Conservation (phyloP, 139 green algal genomes). For the Zygnema cylindricum region DNA sequence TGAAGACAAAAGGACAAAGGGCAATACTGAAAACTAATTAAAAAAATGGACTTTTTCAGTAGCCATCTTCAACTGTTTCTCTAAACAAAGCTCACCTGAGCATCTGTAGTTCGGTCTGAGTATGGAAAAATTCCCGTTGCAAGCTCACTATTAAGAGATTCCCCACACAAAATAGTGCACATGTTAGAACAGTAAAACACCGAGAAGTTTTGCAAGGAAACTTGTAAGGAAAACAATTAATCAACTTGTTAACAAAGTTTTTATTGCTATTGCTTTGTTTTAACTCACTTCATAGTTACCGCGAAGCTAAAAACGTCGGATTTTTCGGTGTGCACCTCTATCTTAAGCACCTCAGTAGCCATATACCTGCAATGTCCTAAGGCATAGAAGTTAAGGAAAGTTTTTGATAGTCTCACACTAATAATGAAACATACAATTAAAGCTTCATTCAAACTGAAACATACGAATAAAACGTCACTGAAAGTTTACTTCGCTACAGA, state of each 20-base stretch:
- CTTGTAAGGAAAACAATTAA: too few relatives aligned
- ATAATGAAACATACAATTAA: not conserved
- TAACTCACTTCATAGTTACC: slow-evolving; percentile 50
- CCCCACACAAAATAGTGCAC: too few relatives aligned
- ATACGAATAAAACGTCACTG: not conserved
- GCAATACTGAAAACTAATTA: too few relatives aligned
- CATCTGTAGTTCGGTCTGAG: slow-evolving; percentile 52
- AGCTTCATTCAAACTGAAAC: not conserved
- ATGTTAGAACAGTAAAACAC: too few relatives aligned
- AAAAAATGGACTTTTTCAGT: too few relatives aligned
- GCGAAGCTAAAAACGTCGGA: slow-evolving; percentile 59
- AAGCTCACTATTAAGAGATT: slow-evolving; percentile 32
- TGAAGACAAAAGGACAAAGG: too few relatives aligned
- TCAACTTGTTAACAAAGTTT: too few relatives aligned
- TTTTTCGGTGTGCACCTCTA: slow-evolving; percentile 42
- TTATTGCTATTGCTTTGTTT: too few relatives aligned
- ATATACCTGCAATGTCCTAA: slow-evolving; percentile 41
- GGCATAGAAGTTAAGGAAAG: too few relatives aligned
- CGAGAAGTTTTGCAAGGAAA: too few relatives aligned
- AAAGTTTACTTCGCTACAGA: too few relatives aligned
- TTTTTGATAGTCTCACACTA: not conserved
- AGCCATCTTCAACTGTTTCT: too few relatives aligned
- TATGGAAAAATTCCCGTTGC: slow-evolving; percentile 51
- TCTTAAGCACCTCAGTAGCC: slow-evolving; percentile 51
- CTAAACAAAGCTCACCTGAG: slow-evolving; percentile 55